Evolutionary conservation across 2,329 filamentous ascomycete genomes (phyloP).

Genomic region (Paecilomyces formosus): DNA sequence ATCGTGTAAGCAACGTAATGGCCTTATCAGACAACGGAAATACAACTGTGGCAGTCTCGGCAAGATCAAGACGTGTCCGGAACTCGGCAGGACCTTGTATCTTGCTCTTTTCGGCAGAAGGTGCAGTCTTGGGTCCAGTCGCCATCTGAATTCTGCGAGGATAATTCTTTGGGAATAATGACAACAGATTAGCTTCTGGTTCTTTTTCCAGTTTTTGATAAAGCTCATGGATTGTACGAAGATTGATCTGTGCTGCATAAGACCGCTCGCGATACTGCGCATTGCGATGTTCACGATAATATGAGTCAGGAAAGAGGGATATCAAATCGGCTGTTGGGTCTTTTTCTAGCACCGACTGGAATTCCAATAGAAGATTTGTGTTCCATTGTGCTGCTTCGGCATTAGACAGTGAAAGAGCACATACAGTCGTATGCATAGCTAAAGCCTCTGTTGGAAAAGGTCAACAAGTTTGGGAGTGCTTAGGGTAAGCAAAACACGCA

Average conservation of each 20-base stretch:
- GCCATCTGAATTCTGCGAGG: constrained; percentile 13
- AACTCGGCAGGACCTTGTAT: constrained; percentile 4
- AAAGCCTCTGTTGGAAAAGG: background rate
- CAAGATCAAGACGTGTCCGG: constrained; percentile 12
- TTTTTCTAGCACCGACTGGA: constrained; percentile 12
- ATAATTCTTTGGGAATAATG: constrained; percentile 13
- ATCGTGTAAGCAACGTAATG: constrained; percentile 2
- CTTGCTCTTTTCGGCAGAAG: constrained; percentile 4
- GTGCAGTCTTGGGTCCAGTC: constrained; percentile 4
- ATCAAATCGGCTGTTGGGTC: constrained; percentile 16
- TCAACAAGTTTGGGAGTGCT: no score
- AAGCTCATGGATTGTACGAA: constrained; percentile 8
- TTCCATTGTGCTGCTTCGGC: constrained; percentile 14
- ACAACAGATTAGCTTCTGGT: constrained; percentile 15
- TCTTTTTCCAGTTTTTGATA: constrained; percentile 6
- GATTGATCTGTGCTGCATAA: constrained; percentile 12
- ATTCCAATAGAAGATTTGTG: constrained; percentile 12
- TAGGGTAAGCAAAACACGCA: no score
- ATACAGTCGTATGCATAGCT: constrained; percentile 3
- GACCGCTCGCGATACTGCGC: constrained; percentile 9
- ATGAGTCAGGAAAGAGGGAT: constrained; percentile 13
- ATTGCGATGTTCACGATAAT: constrained; percentile 10
- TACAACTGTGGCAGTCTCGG: constrained; percentile 12
- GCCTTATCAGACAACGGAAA: constrained; percentile 16
- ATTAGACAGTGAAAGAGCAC: constrained; percentile 7